A percentile compares a stretch with the other conserved stretches of the same genome.
Evolutionary conservation across 306 rosid genomes (phyloP).

Genomic region (Rosa chinensis): DNA sequence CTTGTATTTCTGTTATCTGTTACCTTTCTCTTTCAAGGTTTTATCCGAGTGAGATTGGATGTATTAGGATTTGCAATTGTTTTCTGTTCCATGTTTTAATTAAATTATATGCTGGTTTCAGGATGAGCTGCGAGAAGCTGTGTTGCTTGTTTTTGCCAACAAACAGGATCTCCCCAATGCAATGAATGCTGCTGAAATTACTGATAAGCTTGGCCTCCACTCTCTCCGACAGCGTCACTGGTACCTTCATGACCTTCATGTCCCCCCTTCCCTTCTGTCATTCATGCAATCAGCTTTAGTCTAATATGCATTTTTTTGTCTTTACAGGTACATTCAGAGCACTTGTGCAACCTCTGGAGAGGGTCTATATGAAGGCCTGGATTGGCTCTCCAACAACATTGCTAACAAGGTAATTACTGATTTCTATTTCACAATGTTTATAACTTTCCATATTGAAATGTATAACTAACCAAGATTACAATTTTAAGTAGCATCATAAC

Average conservation of each 20-base stretch:
- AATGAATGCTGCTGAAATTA: constrained; percentile 99
- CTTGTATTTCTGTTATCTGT: neutral
- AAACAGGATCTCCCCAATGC: constrained; percentile 99
- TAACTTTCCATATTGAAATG: neutral
- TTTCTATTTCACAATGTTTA: neutral
- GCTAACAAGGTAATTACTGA: constrained; percentile 74
- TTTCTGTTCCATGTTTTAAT: neutral
- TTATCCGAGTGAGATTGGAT: neutral
- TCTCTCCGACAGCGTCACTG: constrained; percentile 99
- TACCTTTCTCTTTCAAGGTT: neutral
- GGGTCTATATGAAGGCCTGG: constrained; percentile 97
- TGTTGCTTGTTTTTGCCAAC: constrained; percentile 97
- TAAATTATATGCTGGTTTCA: constrained; percentile 27
- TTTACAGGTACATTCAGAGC: constrained; percentile 98
- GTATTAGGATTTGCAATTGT: neutral
- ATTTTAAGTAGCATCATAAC: neutral
- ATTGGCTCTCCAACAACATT: constrained; percentile 99
- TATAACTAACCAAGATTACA: neutral
- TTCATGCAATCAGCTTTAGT: neutral
- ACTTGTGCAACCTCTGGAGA: constrained; percentile 99
- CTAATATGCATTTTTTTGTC: constrained; percentile 22
- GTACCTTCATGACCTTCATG: constrained; percentile 36
- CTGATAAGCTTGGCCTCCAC: constrained; percentile 99
- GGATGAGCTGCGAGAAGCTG: constrained; percentile 99
- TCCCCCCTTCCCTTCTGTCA: neutral